Evolutionary conservation across 2,329 filamentous ascomycete species (phyloP).

Genomic region (Zymoseptoria crescenta): DNA sequence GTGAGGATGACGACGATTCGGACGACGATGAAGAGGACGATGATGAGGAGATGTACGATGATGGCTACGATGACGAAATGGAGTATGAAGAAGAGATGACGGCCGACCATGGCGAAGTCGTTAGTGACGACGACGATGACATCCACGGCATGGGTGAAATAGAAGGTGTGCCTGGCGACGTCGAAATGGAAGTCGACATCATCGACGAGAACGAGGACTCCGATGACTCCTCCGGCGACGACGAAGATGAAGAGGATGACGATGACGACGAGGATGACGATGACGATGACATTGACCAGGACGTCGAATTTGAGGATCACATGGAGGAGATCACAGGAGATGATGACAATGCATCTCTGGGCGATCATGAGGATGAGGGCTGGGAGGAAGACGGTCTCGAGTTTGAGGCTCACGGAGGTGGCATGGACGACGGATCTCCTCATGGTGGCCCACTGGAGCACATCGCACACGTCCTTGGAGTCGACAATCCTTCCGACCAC

Average conservation of each 20-base stretch:
- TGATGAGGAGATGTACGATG: constrained; percentile 87
- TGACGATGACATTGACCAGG: constrained; percentile 49
- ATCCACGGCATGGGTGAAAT: constrained; percentile 70
- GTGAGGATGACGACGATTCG: constrained; percentile 72
- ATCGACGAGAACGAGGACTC: constrained; percentile 57
- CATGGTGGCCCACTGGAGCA: constrained; percentile 29
- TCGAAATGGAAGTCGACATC: constrained; percentile 70
- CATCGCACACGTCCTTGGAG: constrained; percentile 34
- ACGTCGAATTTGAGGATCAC: constrained; percentile 47
- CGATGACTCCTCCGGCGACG: constrained; percentile 52
- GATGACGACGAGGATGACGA: constrained; percentile 53
- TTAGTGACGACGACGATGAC: constrained; percentile 84
- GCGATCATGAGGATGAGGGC: constrained; percentile 40
- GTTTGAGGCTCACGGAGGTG: constrained; percentile 29
- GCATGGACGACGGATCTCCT: constrained; percentile 41
- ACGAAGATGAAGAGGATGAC: constrained; percentile 52
- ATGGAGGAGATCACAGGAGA: constrained; percentile 42
- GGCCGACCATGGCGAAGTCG: constrained; percentile 72
- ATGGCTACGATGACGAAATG: constrained; percentile 84
- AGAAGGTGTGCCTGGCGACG: constrained; percentile 55
- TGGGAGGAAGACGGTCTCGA: constrained; percentile 38
- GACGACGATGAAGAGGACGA: constrained; percentile 50
- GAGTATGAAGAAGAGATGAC: constrained; percentile 84
- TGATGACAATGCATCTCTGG: constrained; percentile 40
- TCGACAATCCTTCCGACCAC: constrained; percentile 30